phyloP scores from a whole-genome alignment of 768 basidiomycete genomes.

The Chalciporus piperatus region DNA sequence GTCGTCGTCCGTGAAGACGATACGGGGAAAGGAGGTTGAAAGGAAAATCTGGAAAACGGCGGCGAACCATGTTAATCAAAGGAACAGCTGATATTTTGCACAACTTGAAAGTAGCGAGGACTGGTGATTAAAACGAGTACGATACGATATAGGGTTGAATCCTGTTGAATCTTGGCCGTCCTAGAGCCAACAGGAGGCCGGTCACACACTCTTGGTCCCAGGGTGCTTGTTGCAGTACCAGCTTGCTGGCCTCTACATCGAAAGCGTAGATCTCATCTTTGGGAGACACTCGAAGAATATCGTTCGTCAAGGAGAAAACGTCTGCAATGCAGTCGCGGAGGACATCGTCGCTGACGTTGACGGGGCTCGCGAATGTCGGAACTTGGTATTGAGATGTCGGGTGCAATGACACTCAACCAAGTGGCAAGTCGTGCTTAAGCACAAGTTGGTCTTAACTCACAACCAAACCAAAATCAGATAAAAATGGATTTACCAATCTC shows the following conservation, averaged over 20 bases:
- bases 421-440: too few relatives aligned
- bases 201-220: constrained; percentile 82
- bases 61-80: constrained; percentile 85
- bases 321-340: constrained; percentile 63
- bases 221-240: constrained; percentile 65
- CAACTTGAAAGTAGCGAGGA: constrained; percentile 77
- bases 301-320: constrained; percentile 72
- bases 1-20: too few relatives aligned
- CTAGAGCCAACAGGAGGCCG: constrained; percentile 1
- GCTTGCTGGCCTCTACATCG: constrained; percentile 64
- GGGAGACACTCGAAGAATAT: constrained; percentile 64
- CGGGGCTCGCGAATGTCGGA: too few relatives aligned
- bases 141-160: too few relatives aligned
- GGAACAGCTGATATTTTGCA: constrained; percentile 96
- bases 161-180: too few relatives aligned
- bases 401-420: too few relatives aligned
- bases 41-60: not conserved
- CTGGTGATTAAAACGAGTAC: constrained; percentile 34
- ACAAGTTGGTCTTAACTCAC: too few relatives aligned
- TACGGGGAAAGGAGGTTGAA: not conserved
- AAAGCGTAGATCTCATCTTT: constrained; percentile 81
- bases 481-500: too few relatives aligned
- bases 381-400: too few relatives aligned
- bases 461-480: too few relatives aligned
- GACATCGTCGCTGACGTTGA: constrained; percentile 21